Evolutionary conservation across 768 basidiomycete species (phyloP), one percentile per base, ranked within the genome.

Genomic region (Cystofilobasidium capitatum): DNA sequence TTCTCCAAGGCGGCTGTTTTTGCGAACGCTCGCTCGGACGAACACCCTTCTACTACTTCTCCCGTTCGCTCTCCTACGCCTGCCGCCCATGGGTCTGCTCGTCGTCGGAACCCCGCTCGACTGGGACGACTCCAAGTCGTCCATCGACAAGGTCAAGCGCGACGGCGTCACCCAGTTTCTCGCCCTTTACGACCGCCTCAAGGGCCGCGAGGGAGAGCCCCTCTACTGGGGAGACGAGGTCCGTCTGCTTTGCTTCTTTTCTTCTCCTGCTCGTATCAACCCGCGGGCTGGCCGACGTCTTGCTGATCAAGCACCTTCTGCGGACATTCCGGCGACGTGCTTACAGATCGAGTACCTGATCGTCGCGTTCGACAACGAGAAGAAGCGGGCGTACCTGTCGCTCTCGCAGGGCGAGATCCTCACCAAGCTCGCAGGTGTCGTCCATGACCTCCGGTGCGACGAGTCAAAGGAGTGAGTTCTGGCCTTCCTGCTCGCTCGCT

Each of bases 211-310:
- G 26, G 93, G 92, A 1, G 92, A 98, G 74, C 88, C 91, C 71
- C 80, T 99, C 36, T 82, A 96, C 14, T 99, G 96, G 96, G 96
- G 96, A 22, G 96, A 99, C 74, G 96, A 99, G 87, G 94, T 94
- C 77, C 65, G 78, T 72, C 55, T 47, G n/a, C n/a, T 49, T 49
- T 51, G 57, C 57, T 31, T 58, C 71, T 64, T 73, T 9, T 39
- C 26, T 29, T 26, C 24, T 59, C 35, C 17, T 26, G 17, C 16
- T 26, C 17, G 12, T 29, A 1, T 22, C 42, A 16, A 29, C 39
- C 6, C 14, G 31, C 40, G 16, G 3, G 17, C 42, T 29, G 14
- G n/a, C 54, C 33, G 63, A 61, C 39, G n/a, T n/a, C n/a, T n/a
- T n/a, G n/a, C n/a, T n/a, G n/a, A n/a, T 62, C 42, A 13, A 17